phyloP scores from a whole-genome alignment of 805 yeast genomes.

The Cyberlindnera euphorbiae region DNA sequence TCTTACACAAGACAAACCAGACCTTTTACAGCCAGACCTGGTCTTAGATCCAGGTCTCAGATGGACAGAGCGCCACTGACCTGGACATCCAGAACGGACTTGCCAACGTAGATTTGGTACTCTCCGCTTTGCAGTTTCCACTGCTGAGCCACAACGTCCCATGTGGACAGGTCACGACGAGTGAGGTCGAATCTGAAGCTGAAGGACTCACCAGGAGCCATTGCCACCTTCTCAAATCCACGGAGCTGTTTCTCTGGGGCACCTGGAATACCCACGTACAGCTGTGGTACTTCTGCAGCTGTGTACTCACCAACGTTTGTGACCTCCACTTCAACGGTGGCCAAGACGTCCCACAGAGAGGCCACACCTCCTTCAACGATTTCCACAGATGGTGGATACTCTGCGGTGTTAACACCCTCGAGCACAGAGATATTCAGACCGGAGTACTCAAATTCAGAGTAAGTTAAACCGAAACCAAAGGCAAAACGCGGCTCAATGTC shows the following conservation, averaged over 20 bases:
- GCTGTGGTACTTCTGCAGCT: constrained; percentile 20
- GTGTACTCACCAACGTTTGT: constrained; percentile 1
- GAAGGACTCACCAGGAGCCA: constrained; percentile 3
- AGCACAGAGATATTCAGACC: constrained; percentile 28
- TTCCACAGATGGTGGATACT: constrained; percentile 4
- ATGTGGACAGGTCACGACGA: constrained; percentile 5
- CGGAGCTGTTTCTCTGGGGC: constrained; percentile 3
- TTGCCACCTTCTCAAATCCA: constrained; percentile 1
- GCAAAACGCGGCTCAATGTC: constrained; percentile 49
- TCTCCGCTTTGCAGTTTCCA: constrained; percentile 7
- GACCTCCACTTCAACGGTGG: too few relatives aligned
- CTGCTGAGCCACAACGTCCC: constrained; percentile 5
- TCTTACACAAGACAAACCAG: too few relatives aligned
- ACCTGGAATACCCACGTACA: constrained; percentile 4
- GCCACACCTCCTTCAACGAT: constrained; percentile 9
- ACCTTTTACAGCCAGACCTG: too few relatives aligned
- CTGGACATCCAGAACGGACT: constrained; percentile 8
- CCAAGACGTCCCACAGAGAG: constrained; percentile 5
- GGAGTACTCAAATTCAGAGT: constrained; percentile 34
- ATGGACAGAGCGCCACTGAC: constrained; percentile 3
- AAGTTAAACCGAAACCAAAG: constrained; percentile 57
- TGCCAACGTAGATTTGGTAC: constrained; percentile 43
- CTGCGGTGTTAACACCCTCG: constrained; percentile 14
- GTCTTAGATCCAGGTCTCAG: neutral
- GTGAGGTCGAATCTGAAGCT: constrained; percentile 1